A percentile compares a stretch with the other conserved stretches of the same genome.
Conservation (phyloP, 768 basidiomycete genomes). For the Leccinum disarticulatum region DNA sequence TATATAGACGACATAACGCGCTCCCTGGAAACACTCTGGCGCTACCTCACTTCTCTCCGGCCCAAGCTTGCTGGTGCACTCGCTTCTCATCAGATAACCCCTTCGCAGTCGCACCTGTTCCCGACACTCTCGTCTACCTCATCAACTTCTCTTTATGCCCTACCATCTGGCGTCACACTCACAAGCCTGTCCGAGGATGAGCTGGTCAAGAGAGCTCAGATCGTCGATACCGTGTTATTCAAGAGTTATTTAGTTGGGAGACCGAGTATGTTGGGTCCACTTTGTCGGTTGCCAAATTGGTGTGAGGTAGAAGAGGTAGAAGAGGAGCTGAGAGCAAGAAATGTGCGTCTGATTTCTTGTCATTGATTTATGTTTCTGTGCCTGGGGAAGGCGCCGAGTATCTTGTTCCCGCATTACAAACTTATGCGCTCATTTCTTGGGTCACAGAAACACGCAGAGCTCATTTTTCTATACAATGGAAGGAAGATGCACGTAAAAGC, state of each 20-base stretch:
- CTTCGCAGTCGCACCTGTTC: conserved; percentile 65
- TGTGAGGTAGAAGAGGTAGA: conserved; percentile 96
- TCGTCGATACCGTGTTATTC: conserved; percentile 94
- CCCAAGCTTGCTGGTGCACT: conserved; percentile 84
- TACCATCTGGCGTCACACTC: conserved; percentile 72
- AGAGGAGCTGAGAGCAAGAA: conserved; percentile 73
- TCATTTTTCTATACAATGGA: conserved; percentile 89
- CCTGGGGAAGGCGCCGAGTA: background rate
- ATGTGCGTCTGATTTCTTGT: conserved; percentile 46
- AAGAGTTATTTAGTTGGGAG: conserved; percentile 85
- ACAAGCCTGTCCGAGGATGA: conserved; percentile 77
- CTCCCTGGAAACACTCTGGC: conserved; percentile 84
- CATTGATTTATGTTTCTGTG: background rate
- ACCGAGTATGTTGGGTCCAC: conserved; percentile 76
- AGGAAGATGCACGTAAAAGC: conserved; percentile 96
- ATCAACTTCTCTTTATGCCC: conserved; percentile 68
- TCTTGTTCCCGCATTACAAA: background rate
- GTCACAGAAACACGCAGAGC: conserved; percentile 82
- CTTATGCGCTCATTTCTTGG: background rate
- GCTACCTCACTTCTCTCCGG: conserved; percentile 86
- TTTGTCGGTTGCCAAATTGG: conserved; percentile 94
- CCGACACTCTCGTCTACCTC: conserved; percentile 72
- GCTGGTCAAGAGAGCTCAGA: conserved; percentile 84
- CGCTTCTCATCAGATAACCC: conserved; percentile 63
- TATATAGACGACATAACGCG: conserved; percentile 58